These are phyloP conservation scores for Isoetes taiwanensis DNA, from an alignment of 75 land plant species.

Conservation along the genomic window DNA sequence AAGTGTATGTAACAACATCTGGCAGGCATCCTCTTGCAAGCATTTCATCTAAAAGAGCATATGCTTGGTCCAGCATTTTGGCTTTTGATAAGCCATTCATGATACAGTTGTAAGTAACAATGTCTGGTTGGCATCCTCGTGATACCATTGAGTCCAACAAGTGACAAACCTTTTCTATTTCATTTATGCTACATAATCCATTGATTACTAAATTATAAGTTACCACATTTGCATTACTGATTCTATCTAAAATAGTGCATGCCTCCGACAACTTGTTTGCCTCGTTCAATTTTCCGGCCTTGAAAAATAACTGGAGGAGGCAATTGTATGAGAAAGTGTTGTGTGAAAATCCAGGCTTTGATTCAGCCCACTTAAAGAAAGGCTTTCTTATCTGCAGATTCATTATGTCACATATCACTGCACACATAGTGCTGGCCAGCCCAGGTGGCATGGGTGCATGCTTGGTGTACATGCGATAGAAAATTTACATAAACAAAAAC, in stretches of 20 bases:
- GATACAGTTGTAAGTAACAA: slow-evolving; percentile 40
- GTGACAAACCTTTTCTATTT: slow-evolving; percentile 25
- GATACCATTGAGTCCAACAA: slow-evolving; percentile 43
- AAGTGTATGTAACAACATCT: slow-evolving; percentile 44
- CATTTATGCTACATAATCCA: slow-evolving; percentile 33
- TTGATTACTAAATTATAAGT: slow-evolving; percentile 42
- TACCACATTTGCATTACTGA: slow-evolving; percentile 26
- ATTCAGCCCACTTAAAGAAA: too few species aligned
- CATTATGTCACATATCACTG: too few species aligned
- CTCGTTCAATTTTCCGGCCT: slow-evolving; percentile 29
- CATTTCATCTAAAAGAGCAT: slow-evolving; percentile 49
- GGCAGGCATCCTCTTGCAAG: slow-evolving; percentile 41
- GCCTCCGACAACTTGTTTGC: slow-evolving; percentile 41
- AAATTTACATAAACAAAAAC: too few species aligned
- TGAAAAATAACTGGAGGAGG: slow-evolving; percentile 45
- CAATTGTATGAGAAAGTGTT: slow-evolving; percentile 40
- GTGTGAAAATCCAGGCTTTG: slow-evolving; percentile 45
- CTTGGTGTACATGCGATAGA: too few species aligned
- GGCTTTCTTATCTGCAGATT: too few species aligned
- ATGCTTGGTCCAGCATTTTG: slow-evolving; percentile 23
- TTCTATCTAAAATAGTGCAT: slow-evolving; percentile 51
- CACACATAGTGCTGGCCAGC: too few species aligned
- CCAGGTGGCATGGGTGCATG: too few species aligned
- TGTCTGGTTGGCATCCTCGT: slow-evolving; percentile 31
- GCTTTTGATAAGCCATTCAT: slow-evolving; percentile 39